Conservation (phyloP, 495 filamentous ascomycete species). For the Xylaria scruposa region DNA sequence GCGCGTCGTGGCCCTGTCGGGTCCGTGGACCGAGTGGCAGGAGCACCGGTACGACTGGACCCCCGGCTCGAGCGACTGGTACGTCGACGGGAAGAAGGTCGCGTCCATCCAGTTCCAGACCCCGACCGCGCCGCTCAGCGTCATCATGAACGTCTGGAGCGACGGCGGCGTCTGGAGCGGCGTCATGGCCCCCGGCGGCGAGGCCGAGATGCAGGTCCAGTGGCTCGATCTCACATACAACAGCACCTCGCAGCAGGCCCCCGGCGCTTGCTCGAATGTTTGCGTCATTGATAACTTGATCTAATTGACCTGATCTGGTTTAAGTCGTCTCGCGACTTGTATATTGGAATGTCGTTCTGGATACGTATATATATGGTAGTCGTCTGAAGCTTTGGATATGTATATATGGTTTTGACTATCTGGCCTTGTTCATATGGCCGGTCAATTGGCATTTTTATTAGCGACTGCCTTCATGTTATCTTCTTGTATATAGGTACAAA, state of each 20-base stretch:
- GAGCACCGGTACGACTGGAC: constrained; percentile 77
- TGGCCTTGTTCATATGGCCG: not conserved
- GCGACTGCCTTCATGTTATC: not conserved
- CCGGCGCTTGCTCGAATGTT: constrained; percentile 33
- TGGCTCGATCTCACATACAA: constrained; percentile 80
- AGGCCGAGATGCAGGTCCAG: constrained; percentile 71
- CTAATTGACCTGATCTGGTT: constrained; percentile 2
- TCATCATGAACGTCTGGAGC: constrained; percentile 79
- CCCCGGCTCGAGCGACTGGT: constrained; percentile 65
- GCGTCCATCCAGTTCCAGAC: constrained; percentile 65
- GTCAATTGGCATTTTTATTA: not conserved
- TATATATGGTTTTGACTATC: not conserved
- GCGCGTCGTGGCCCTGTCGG: constrained; percentile 41
- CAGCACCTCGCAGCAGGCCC: constrained; percentile 41
- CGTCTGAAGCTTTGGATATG: not conserved
- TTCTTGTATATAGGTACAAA: constrained; percentile 10
- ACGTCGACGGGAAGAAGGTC: constrained; percentile 63
- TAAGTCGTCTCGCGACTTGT: not conserved
- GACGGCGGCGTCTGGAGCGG: constrained; percentile 77
- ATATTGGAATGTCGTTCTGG: not conserved
- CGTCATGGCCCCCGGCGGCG: constrained; percentile 63
- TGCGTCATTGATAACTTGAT: constrained; percentile 35
- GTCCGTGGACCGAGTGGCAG: constrained; percentile 69
- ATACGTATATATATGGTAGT: not conserved
- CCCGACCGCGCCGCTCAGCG: constrained; percentile 60